These are phyloP conservation scores for Psilocybe cubensis DNA, from an alignment of 768 basidiomycete genomes.

Conservation along the genomic window DNA sequence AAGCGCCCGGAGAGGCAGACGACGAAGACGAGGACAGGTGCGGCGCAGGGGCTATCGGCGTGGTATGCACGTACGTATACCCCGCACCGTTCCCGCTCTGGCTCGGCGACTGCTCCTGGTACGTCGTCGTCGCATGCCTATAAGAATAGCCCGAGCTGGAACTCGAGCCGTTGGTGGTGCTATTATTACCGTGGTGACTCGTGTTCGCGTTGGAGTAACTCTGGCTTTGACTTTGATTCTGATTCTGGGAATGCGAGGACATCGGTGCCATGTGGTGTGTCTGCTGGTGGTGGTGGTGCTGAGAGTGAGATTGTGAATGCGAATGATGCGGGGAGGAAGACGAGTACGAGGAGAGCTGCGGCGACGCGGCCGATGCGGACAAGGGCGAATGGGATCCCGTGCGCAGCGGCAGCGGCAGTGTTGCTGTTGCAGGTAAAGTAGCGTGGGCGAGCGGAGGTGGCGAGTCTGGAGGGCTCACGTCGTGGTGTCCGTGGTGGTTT, in stretches of 20 bases:
- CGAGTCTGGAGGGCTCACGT: conserved; percentile 51
- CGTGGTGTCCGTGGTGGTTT: conserved; percentile 27
- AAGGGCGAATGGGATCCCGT: conserved; percentile 12
- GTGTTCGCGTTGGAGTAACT: background rate
- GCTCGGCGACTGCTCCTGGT: conserved; percentile 43
- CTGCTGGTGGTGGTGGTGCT: too few relatives aligned
- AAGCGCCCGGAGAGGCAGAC: conserved; percentile 18
- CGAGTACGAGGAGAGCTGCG: conserved; percentile 45
- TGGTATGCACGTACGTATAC: conserved; percentile 42
- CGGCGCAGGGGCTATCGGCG: conserved; percentile 31
- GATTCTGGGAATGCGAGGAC: conserved; percentile 19
- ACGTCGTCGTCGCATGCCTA: conserved; percentile 43
- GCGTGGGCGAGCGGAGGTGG: conserved; percentile 59
- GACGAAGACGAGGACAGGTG: conserved; percentile 21
- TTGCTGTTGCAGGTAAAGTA: conserved; percentile 46
- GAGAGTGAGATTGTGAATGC: too few relatives aligned
- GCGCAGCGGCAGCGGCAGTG: conserved; percentile 12
- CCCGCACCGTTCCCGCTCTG: conserved; percentile 30
- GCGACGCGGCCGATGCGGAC: conserved; percentile 48
- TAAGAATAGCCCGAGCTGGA: conserved; percentile 41
- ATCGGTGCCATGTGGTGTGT: conserved; percentile 28
- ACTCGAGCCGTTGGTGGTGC: too few relatives aligned
- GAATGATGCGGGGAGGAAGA: conserved; percentile 43
- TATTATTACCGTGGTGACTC: conserved; percentile 1
- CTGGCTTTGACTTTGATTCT: background rate